Conservation (phyloP, 441 rosid genomes). For the Erodium trifolium region DNA sequence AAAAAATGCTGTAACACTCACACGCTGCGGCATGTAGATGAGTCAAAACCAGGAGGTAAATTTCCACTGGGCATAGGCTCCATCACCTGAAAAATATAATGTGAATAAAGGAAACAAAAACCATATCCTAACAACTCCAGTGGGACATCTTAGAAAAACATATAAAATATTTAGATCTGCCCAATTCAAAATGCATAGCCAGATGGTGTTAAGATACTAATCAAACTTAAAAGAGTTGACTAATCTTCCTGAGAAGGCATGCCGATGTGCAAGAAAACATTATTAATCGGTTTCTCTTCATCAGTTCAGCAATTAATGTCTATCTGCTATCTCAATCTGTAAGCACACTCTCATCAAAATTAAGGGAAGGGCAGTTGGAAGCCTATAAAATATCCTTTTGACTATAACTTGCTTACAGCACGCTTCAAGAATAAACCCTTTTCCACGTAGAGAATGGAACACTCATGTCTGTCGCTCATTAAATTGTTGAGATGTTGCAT, state of each 20-base stretch:
- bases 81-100: slow-evolving; percentile 61
- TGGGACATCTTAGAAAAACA: too few relatives aligned
- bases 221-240: neutral
- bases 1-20: slow-evolving; percentile 34
- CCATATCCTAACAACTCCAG: neutral
- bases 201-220: neutral
- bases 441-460: too few relatives aligned
- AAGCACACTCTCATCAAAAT: neutral
- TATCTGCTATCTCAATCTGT: neutral
- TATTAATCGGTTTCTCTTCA: neutral
- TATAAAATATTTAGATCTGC: neutral
- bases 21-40: slow-evolving; percentile 98
- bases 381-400: too few relatives aligned
- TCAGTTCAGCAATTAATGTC: neutral
- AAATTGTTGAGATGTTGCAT: too few relatives aligned
- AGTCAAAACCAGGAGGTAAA: slow-evolving; percentile 99
- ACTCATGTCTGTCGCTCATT: too few relatives aligned
- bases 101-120: slow-evolving; percentile 21
- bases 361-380: slow-evolving; percentile 1
- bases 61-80: slow-evolving; percentile 98
- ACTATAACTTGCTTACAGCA: too few relatives aligned
- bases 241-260: neutral
- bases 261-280: neutral
- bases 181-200: neutral
- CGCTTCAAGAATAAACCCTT: too few relatives aligned